These are phyloP conservation scores for Wickerhamiella lipophila DNA, from an alignment of 805 yeast species.

Conservation along the genomic window DNA sequence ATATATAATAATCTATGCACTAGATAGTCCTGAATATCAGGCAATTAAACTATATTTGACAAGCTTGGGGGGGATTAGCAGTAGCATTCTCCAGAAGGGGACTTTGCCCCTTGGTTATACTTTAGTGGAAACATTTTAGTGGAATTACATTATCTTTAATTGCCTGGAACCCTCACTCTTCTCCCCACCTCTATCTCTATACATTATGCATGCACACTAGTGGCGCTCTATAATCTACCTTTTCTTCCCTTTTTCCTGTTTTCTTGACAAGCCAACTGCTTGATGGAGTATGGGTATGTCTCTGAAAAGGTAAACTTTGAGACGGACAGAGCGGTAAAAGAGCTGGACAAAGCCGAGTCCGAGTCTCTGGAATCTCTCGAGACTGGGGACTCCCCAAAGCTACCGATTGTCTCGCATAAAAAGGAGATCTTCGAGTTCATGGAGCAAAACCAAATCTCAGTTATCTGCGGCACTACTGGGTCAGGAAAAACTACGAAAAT, in stretches of 20 bases:
- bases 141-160: too few species aligned
- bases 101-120: too few species aligned
- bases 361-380: too few species aligned
- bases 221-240: background rate
- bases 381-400: conserved; percentile 20
- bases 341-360: too few species aligned
- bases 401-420: conserved; percentile 64
- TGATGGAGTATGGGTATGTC: conserved; percentile 51
- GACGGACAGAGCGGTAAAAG: too few species aligned
- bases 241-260: too few species aligned
- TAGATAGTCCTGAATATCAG: background rate
- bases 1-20: conserved; percentile 3
- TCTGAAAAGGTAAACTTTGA: conserved; percentile 36
- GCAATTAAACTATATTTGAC: background rate
- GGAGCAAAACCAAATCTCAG: conserved; percentile 62
- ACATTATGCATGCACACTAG: background rate
- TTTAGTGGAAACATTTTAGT: too few species aligned
- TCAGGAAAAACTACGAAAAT: conserved; percentile 92
- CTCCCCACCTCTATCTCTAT: too few species aligned
- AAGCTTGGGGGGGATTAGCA: too few species aligned
- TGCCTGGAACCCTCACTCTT: too few species aligned
- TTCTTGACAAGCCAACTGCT: too few species aligned
- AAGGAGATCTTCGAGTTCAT: conserved; percentile 47
- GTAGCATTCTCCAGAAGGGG: too few species aligned
- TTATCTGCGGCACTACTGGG: conserved; percentile 91